Conservation (phyloP, 106 monocot species). For the Phalaenopsis aphrodite region DNA sequence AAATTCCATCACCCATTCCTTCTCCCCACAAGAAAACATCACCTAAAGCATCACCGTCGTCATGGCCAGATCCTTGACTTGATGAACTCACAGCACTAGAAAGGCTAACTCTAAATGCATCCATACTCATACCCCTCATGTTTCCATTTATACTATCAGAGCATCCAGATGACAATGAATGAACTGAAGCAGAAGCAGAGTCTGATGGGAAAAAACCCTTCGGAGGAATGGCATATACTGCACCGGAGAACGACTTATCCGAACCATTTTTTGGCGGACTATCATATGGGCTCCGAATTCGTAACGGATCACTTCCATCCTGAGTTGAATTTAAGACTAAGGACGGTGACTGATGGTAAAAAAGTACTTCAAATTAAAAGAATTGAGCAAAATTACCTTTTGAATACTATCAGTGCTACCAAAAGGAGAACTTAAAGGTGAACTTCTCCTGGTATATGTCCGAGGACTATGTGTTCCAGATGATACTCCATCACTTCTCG, state of each 20-base stretch:
- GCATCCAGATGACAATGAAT: constrained; percentile 49
- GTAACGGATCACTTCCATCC: constrained; percentile 61
- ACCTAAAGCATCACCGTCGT: constrained; percentile 96
- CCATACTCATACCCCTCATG: constrained; percentile 38
- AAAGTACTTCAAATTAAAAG: constrained; percentile 5
- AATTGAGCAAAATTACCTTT: constrained; percentile 40
- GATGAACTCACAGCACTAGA: constrained; percentile 99
- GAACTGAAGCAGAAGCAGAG: constrained; percentile 38
- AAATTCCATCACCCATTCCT: constrained; percentile 81
- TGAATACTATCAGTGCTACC: constrained; percentile 63
- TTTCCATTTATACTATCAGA: constrained; percentile 53
- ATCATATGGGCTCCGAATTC: constrained; percentile 61
- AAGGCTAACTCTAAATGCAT: constrained; percentile 79
- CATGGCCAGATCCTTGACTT: constrained; percentile 98
- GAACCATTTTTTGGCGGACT: constrained; percentile 80
- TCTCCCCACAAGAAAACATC: constrained; percentile 99
- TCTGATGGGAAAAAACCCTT: constrained; percentile 42
- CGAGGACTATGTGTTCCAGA: constrained; percentile 81
- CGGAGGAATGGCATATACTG: constrained; percentile 33
- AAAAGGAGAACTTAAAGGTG: constrained; percentile 72
- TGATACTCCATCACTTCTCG: constrained; percentile 79
- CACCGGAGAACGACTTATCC: constrained; percentile 56
- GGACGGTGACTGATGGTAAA: constrained; percentile 5
- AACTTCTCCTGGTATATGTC: constrained; percentile 67
- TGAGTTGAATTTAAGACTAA: constrained; percentile 22